Evolutionary conservation across 2,329 filamentous ascomycete species (phyloP).

Genomic region (Trichophyton benhamiae): DNA sequence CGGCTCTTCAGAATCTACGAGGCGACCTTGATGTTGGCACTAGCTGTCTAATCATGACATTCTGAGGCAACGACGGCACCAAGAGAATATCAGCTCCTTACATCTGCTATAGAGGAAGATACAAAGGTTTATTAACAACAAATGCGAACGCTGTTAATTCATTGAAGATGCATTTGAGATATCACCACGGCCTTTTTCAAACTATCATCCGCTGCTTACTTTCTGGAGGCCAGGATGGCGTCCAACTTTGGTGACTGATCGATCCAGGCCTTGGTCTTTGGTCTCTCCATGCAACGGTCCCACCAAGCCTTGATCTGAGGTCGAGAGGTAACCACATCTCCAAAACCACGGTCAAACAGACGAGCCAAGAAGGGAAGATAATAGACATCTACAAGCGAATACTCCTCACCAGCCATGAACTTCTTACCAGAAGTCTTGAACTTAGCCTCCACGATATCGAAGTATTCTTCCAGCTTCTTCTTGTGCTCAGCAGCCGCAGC

Average conservation of each 20-base stretch:
- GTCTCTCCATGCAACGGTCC: conserved; percentile 14
- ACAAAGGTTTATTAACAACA: neutral
- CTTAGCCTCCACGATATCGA: conserved; percentile 25
- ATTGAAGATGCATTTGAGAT: neutral
- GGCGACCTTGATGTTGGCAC: neutral
- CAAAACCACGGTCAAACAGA: conserved; percentile 32
- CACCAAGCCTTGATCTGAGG: conserved; percentile 33
- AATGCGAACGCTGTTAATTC: neutral
- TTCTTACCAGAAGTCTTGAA: conserved; percentile 17
- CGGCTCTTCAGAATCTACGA: neutral
- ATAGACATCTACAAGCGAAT: conserved; percentile 37
- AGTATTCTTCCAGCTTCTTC: conserved; percentile 30
- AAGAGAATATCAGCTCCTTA: neutral
- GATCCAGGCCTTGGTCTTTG: conserved; percentile 5
- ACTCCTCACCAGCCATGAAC: conserved; percentile 37
- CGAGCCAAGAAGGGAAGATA: conserved; percentile 37
- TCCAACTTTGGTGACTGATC: neutral
- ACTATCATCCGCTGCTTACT: neutral
- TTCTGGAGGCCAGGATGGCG: neutral
- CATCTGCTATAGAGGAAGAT: neutral
- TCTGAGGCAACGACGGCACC: neutral
- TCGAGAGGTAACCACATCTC: conserved; percentile 26
- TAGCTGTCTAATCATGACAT: neutral
- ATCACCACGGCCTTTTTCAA: neutral
- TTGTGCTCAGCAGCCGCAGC: conserved; percentile 29